Conservation (phyloP, 1,139 yeast genomes). For the Ashbya aceris region DNA sequence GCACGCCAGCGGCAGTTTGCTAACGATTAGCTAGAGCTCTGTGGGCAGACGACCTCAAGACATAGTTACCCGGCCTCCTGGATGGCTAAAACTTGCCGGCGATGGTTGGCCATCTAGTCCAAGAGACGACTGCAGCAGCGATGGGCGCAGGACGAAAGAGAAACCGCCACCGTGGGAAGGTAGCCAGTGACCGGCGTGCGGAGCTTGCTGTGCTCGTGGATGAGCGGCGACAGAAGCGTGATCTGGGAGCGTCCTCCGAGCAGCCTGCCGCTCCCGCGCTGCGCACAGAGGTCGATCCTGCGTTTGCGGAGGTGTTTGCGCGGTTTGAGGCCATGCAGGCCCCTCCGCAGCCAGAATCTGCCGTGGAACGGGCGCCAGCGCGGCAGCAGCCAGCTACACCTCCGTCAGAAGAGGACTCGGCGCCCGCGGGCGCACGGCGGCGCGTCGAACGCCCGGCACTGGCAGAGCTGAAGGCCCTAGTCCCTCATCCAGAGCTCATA, state of each 20-base stretch:
- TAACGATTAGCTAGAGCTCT: too few relatives aligned
- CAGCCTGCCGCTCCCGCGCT: too few relatives aligned
- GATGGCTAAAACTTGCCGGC: too few relatives aligned
- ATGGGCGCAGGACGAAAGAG: too few relatives aligned
- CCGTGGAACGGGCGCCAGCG: background rate
- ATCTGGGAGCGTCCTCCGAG: background rate
- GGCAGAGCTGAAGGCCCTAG: slow-evolving; percentile 54
- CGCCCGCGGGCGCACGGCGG: background rate
- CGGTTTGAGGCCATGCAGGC: background rate
- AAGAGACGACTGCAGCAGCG: too few relatives aligned
- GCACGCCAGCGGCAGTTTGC: too few relatives aligned
- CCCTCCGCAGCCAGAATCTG: too few relatives aligned
- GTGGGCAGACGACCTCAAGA: too few relatives aligned
- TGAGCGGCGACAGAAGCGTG: slow-evolving; percentile 1
- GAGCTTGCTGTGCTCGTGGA: background rate
- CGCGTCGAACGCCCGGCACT: slow-evolving; percentile 44
- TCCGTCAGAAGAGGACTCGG: background rate
- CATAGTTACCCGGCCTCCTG: too few relatives aligned
- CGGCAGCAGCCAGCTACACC: background rate
- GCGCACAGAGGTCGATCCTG: background rate
- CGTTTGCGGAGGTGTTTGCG: background rate
- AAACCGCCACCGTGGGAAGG: background rate
- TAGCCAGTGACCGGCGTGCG: background rate
- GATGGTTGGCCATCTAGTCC: too few relatives aligned
- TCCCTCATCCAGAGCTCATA: slow-evolving; percentile 58